phyloP scores from a whole-genome alignment of 257 asterid genomes.

The Lantana camara region DNA sequence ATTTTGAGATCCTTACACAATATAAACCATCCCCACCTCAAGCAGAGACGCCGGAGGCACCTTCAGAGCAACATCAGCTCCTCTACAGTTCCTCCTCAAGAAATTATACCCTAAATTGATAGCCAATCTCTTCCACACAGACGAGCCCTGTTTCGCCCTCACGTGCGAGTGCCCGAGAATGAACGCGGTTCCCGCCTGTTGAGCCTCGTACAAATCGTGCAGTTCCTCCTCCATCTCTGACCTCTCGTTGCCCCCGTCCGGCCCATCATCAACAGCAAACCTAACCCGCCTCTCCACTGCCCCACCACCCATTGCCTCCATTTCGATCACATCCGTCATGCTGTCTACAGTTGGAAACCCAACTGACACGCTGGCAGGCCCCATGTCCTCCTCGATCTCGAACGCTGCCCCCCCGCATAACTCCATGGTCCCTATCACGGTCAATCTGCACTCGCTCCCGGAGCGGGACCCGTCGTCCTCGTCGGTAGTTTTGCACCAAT shows the following conservation, averaged over 20 bases:
- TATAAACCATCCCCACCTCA: conserved; percentile 94
- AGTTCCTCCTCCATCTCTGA: conserved; percentile 68
- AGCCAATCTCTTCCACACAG: conserved; percentile 71
- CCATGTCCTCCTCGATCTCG: conserved; percentile 56
- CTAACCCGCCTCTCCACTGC: conserved; percentile 55
- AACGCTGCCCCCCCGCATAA: conserved; percentile 48
- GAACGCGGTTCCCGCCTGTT: conserved; percentile 81
- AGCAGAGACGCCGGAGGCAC: conserved; percentile 96
- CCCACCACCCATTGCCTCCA: conserved; percentile 53
- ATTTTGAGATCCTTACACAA: conserved; percentile 46
- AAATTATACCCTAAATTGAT: conserved; percentile 81
- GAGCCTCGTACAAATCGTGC: conserved; percentile 74
- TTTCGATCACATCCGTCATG: conserved; percentile 45
- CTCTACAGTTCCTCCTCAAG: conserved; percentile 80
- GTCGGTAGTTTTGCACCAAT: conserved; percentile 51
- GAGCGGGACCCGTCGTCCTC: conserved; percentile 53
- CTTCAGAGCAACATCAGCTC: conserved; percentile 86
- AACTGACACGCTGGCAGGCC: conserved; percentile 70
- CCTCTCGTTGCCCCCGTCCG: conserved; percentile 29
- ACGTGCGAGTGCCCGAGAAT: conserved; percentile 91
- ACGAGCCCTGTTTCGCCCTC: conserved; percentile 82
- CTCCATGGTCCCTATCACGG: conserved; percentile 71
- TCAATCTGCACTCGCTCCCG: conserved; percentile 59
- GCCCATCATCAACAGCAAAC: conserved; percentile 47
- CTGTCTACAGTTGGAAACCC: conserved; percentile 55